Evolutionary conservation across 2,329 filamentous ascomycete species (phyloP).

Genomic region (Fusarium subglutinans): DNA sequence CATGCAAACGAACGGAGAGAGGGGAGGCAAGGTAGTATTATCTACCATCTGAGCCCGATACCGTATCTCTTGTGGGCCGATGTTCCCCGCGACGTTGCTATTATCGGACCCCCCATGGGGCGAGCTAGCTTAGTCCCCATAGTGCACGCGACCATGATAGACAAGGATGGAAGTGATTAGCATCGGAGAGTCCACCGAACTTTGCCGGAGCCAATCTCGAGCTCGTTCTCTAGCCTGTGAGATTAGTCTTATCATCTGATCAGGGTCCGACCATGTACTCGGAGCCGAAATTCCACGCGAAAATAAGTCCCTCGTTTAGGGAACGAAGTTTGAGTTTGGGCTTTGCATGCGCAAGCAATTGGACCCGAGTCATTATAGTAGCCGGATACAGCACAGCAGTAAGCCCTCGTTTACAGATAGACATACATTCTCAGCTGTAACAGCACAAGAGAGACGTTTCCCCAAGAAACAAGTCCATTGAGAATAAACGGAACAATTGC

Average conservation of each 20-base stretch:
- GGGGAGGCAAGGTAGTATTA: constrained; percentile 18
- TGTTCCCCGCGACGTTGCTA: constrained; percentile 13
- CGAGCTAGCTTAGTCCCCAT: not conserved
- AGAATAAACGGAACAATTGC: not conserved
- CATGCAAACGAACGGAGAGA: not conserved
- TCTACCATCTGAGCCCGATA: not conserved
- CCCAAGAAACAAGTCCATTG: not conserved
- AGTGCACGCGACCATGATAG: constrained; percentile 7
- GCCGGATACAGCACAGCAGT: not conserved
- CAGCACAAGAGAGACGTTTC: not conserved
- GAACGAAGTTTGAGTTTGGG: not conserved
- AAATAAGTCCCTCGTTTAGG: not conserved
- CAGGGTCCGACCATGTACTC: not conserved
- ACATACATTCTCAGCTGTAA: fast-evolving
- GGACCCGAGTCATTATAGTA: not conserved
- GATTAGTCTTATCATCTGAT: not conserved
- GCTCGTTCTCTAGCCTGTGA: not conserved
- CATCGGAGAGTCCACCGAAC: constrained; percentile 45
- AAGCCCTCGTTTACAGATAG: fast-evolving
- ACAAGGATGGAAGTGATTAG: constrained; percentile 16
- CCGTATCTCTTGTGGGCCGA: constrained; percentile 13
- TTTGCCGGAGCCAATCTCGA: constrained; percentile 2
- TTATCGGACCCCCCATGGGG: constrained; percentile 18
- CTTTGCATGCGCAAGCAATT: not conserved
- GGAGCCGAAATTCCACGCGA: not conserved